Base-by-base conservation (phyloP, 768 basidiomycete genomes). In the Fomitopsis serialis region DNA sequence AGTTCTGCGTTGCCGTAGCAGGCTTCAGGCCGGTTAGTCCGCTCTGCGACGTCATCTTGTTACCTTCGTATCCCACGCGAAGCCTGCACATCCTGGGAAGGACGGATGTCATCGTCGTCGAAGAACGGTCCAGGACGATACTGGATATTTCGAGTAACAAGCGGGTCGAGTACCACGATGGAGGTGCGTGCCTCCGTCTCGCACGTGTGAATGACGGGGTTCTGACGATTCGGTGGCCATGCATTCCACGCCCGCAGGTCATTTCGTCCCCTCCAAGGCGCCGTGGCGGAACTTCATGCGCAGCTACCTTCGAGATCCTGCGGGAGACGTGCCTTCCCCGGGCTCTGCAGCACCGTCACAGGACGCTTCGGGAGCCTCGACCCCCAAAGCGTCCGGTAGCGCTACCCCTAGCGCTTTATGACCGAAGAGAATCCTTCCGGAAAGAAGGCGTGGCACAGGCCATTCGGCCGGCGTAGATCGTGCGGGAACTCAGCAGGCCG, bases 181-280 rank as follows among this genome's bases (percentile, higher is more conserved):
- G 92, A 50, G 92, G 92, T 91, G 53, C 27, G 84, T 69, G 19
- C 19, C 37, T n/a, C 22, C 40, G 15, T 19, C 43, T 43, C 2
- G 48, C 17, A 46, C 49, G 45, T 42, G 13, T 35, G 11, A 21
- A 19, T 35, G n/a, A 24, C 48, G 21, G 21, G 25, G 19, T 13
- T 27, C 17, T 34, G 40, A 40, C 15, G 37, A 15, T 42, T 21
- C 23, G 32, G 34, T 24, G 22, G 36, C 17, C 23, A 10, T 40
- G 13, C 8, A 32, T 11, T 32, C 50, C 40, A 19, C 51, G 48
- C 44, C 24, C 21, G 21, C 59, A 92, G 90, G 89, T 8, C 91
- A 94, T 66, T 90, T 91, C 59, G 82, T 93, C 3, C 92, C 92
- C 1, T 85, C 83, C 10, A 89, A 86, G 60, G 81, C 78, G 1